Percentiles rank a stretch among this genome's conserved stretches.
Evolutionary conservation across 1,139 yeast species (phyloP).

Genomic region (Eremothecium sinecaudum): DNA sequence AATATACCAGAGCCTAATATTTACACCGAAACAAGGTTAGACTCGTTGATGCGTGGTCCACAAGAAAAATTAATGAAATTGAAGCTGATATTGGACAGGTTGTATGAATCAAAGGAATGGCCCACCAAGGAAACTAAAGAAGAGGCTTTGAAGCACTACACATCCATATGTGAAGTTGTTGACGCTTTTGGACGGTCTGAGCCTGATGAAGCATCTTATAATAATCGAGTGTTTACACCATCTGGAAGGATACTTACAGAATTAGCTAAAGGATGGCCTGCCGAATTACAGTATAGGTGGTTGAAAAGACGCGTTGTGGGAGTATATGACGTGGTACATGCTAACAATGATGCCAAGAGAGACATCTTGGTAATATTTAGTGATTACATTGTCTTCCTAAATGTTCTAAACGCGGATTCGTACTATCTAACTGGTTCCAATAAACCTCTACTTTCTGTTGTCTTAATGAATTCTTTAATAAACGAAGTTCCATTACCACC

Average conservation of each 20-base stretch:
- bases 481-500: conserved; percentile 71
- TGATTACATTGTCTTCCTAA: conserved; percentile 62
- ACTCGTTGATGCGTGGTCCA: conserved; percentile 60
- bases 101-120: conserved; percentile 39
- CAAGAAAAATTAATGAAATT: conserved; percentile 57
- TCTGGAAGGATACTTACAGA: conserved; percentile 83
- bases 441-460: conserved; percentile 61
- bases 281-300: conserved; percentile 84
- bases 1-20: conserved; percentile 22
- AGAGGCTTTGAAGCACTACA: conserved; percentile 32
- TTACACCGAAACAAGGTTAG: conserved; percentile 53
- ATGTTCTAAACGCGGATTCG: conserved; percentile 31
- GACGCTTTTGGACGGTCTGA: conserved; percentile 66
- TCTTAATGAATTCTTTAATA: conserved; percentile 78
- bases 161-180: conserved; percentile 53
- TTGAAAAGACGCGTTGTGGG: conserved; percentile 74
- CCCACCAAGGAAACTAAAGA: conserved; percentile 27
- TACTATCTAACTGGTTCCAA: conserved; percentile 32
- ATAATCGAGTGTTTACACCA: conserved; percentile 73
- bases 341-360: conserved; percentile 35
- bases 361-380: conserved; percentile 66
- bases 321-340: conserved; percentile 47
- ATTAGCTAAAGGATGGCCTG: conserved; percentile 79
- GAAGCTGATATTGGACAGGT: conserved; percentile 55
- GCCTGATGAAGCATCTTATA: conserved; percentile 35